These are phyloP conservation scores for Ilyonectria robusta DNA, from an alignment of 2,329 filamentous ascomycete species.

Conservation along the genomic window DNA sequence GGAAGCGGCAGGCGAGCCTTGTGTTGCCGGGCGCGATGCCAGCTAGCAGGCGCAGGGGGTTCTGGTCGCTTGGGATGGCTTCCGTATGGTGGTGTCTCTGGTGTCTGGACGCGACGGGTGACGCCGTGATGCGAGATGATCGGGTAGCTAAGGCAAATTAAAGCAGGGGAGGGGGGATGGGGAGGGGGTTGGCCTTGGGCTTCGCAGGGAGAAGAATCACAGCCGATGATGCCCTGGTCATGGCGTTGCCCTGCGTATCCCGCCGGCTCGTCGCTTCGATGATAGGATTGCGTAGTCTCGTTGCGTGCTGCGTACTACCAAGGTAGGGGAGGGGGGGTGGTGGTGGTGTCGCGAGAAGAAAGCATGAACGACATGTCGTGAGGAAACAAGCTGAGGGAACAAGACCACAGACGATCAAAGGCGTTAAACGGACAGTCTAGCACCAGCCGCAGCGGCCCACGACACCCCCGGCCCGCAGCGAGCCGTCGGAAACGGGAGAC, in stretches of 20 bases:
- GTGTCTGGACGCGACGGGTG: background rate
- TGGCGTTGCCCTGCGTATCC: slow-evolving; percentile 9
- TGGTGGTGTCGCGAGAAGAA: background rate
- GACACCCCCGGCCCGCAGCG: slow-evolving; percentile 14
- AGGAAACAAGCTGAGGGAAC: slow-evolving; percentile 23
- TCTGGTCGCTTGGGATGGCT: slow-evolving; percentile 5
- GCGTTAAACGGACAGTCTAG: slow-evolving; percentile 12
- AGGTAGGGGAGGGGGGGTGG: background rate
- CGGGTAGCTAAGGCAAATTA: slow-evolving; percentile 28
- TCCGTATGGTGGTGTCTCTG: slow-evolving; percentile 9
- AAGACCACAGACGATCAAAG: slow-evolving; percentile 10
- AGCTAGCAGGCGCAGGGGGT: background rate
- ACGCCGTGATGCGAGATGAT: slow-evolving; percentile 25
- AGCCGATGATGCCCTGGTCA: background rate
- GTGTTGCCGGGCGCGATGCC: background rate
- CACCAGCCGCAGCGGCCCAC: background rate
- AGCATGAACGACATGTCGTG: slow-evolving; percentile 1
- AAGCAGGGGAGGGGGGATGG: slow-evolving; percentile 11
- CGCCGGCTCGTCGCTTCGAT: slow-evolving; percentile 12
- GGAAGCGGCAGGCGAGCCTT: background rate
- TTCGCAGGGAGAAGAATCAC: background rate
- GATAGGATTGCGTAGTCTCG: background rate
- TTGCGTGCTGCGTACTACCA: slow-evolving; percentile 1
- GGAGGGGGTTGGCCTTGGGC: background rate
- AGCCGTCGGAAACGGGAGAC: slow-evolving; percentile 22